Evolutionary conservation across 169 alveolate species (phyloP), one percentile per base, ranked within the genome.

Genomic region (Neospora caninum): DNA sequence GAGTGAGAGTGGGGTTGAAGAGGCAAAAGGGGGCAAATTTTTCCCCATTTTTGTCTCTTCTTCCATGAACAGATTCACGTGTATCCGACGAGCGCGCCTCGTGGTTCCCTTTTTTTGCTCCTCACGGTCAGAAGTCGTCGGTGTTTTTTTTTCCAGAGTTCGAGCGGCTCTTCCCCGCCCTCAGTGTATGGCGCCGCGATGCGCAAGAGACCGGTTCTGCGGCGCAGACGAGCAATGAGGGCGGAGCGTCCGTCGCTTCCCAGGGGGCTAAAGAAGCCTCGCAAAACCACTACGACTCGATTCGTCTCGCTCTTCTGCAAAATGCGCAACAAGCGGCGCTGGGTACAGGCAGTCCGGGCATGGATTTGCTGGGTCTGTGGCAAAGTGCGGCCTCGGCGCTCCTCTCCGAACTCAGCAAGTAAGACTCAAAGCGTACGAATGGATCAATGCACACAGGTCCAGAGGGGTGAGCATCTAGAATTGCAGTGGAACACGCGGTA

Each of bases 111-210:
- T n/a, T n/a, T n/a, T n/a, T n/a, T n/a, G n/a, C n/a, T n/a, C n/a
- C n/a, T n/a, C n/a, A n/a, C n/a, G n/a, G n/a, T n/a, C n/a, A n/a
- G n/a, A n/a, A n/a, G n/a, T n/a, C n/a, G n/a, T n/a, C 58, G 4
- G 4, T 49, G 22, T 49, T 49, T 13, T 13, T 73, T 36, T 73
- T 18, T 25, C 43, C 80, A 38, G 93, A 91, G 54, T 91, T 91
- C 88, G 88, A 91, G 88, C 93, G 93, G 29, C 73, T 91, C 38
- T 91, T 70, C 36, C 93, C 93, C 39, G 41, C 93, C n/a, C 54
- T 91, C 29, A 84, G 88, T 34, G 93, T 91, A 36, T 67, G 88
- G 78, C 78, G 78, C 39, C 86, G 86, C 6, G 87, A 53, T 0
- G 88, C 45, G 22, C 80, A 80, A 0, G 78, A 73, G 1, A 36